Evolutionary conservation across 306 rosid species (phyloP), one percentile per base, ranked within the genome.

Genomic region (Corylus avellana): DNA sequence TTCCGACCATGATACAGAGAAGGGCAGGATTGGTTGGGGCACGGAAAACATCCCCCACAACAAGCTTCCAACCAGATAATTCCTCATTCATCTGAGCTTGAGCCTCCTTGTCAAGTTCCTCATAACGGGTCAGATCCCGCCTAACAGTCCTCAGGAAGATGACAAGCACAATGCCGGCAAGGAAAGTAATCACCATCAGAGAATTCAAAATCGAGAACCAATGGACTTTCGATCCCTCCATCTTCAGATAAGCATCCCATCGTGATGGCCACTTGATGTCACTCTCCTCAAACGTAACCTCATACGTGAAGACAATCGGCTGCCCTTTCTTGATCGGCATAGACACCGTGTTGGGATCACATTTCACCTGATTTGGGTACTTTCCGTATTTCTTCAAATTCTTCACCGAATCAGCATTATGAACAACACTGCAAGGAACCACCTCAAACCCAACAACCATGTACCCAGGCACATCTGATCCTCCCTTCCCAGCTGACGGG

Each of bases 11-110:
- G 68, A 92, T 82, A 64, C 98, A 94, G 86, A 94, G 75, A 75
- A 94, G 89, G 66, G 93, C 63, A 58, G 97, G 84, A 73, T 89
- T 83, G 4, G 86, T 49, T 35, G 98, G 98, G n/a, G 97, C 91
- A 3, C 98, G 97, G 91, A 92, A 94, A 71, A 92, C 97, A 88
- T 94, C 98, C 75, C 93, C 98, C 50, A 94, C 98, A 74, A 94
- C 98, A 83, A 94, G 97, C 93, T 94, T 94, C 97, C 97, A 94
- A 59, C 98, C 98, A 16, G 98, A 94, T 75, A 94, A 89, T 79
- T 94, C 98, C 74, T 94, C 98, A 32, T 90, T 94, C 98, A 94
- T 94, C 90, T 94, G 97, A n/a, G 97, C 94, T 78, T 94, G 97
- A 29, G 97, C 98, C 84, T 94, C 98, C 90, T 92, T 94, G 83